Conservation (phyloP, 768 basidiomycete genomes). For the Macrolepiota fuliginosa region DNA sequence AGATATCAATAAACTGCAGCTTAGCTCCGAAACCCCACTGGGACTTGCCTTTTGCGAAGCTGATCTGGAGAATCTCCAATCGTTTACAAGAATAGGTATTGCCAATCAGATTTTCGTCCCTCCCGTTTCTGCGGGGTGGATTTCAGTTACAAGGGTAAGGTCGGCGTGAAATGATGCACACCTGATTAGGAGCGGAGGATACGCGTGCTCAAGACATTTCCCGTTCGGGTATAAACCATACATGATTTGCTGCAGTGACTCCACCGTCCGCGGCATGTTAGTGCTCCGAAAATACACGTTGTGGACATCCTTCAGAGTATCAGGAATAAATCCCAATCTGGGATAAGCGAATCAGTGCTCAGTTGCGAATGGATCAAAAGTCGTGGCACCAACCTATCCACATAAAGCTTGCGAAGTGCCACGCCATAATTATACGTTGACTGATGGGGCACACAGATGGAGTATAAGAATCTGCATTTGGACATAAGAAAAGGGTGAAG, state of each 20-base stretch:
- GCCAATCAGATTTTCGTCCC: conserved; percentile 70
- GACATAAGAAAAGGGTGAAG: conserved; percentile 3
- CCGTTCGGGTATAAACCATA: conserved; percentile 65
- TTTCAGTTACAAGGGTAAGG: neutral
- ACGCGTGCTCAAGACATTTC: conserved; percentile 41
- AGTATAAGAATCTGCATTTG: neutral
- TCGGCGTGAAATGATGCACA: conserved; percentile 20
- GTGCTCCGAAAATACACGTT: conserved; percentile 70
- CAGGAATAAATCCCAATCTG: conserved; percentile 67
- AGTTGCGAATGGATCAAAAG: neutral
- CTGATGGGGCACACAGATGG: no score
- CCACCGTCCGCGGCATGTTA: conserved; percentile 74
- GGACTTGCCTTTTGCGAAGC: conserved; percentile 60
- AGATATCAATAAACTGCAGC: neutral
- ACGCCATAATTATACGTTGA: conserved; percentile 64
- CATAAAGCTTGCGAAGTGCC: conserved; percentile 59
- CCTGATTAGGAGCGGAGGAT: conserved; percentile 58
- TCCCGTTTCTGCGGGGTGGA: conserved; percentile 46
- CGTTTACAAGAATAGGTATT: conserved; percentile 70
- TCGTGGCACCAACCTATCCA: conserved; percentile 48
- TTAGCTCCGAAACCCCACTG: neutral
- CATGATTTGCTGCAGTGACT: conserved; percentile 72
- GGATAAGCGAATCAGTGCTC: neutral
- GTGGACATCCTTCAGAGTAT: conserved; percentile 38
- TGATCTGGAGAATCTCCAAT: conserved; percentile 56